A percentile compares a stretch with the other conserved stretches of the same genome.
These are phyloP conservation scores for Thalassiosira pacifica DNA, from an alignment of 352 stramenopile species.

Conservation along the genomic window DNA sequence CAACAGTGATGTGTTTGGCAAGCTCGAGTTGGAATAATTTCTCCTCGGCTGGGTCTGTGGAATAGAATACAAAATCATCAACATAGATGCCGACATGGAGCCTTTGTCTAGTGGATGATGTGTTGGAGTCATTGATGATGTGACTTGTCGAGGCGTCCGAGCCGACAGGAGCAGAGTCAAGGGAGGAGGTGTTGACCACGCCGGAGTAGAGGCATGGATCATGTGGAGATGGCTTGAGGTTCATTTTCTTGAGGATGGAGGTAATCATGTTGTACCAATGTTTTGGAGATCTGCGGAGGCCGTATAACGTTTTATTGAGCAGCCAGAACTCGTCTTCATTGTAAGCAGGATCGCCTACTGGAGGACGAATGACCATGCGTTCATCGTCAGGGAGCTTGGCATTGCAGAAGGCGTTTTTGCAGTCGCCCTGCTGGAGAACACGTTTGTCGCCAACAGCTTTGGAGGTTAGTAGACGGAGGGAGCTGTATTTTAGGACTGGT, in stretches of 20 bases:
- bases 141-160: too few relatives aligned
- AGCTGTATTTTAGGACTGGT: constrained; percentile 44
- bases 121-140: not conserved
- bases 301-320: constrained; percentile 59
- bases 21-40: not conserved
- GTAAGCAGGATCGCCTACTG: constrained; percentile 21
- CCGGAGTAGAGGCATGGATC: constrained; percentile 10
- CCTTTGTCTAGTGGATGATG: not conserved
- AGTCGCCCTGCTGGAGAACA: constrained; percentile 59
- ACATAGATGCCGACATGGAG: not conserved
- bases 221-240: constrained; percentile 27
- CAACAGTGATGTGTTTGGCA: not conserved
- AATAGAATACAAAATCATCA: not conserved
- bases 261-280: constrained; percentile 53
- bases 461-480: constrained; percentile 29
- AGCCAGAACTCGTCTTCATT: constrained; percentile 31
- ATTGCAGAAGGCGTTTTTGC: constrained; percentile 64
- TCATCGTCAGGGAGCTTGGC: constrained; percentile 41
- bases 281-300: constrained; percentile 13
- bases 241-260: constrained; percentile 14
- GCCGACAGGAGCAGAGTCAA: too few relatives aligned
- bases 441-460: constrained; percentile 27
- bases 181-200: too few relatives aligned
- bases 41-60: not conserved
- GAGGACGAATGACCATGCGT: constrained; percentile 34